Base-by-base conservation (phyloP, 805 yeast species). In the Nakazawaea holstii region DNA sequence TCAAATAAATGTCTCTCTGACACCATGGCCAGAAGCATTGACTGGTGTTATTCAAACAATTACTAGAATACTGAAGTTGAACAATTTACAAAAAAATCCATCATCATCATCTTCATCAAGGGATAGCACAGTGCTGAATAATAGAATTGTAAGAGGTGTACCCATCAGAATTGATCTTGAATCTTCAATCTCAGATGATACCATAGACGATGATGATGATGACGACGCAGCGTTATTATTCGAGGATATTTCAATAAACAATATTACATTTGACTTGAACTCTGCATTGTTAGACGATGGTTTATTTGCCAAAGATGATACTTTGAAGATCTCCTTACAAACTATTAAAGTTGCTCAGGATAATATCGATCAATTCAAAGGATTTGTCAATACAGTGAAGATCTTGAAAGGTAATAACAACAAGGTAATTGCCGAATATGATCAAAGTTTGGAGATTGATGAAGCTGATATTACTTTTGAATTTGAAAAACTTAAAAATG, bases 391-490 rank as follows among this genome's bases (percentile, higher is more conserved):
- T 39, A 55, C 52, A 0, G 49, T 77, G n/a, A 49, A 55, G 1
- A 49, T 71, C 5, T 14, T 61, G 3, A 48, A 65, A 17, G 51
- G 48, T 9, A 52, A 49, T 17, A 49, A 59, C 26, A 52, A 49
- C 20, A 49, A 59, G 24, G 56, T 27, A 43, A 50, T 29, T 66
- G 76, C 48, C 59, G 56, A 26, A 56, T 59, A n/a, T 52, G 56
- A 26, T 39, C 59, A 13, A 49, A 26, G 27, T 7, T 28, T 40
- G 15, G 41, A 26, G 3, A 41, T 41, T 28, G 45, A 55, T 1
- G 71, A 70, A 36, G 73, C 76, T 6, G 87, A 82, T 53, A 41
- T 82, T 2, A 57, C 82, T 31, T 77, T 81, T 57, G 86, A 82
- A 20, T 33, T 13, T 14, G 20, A 35, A n/a, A 39, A 39, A 15